Evolutionary conservation across 768 basidiomycete genomes (phyloP).

Genomic region (Jaapia argillacea): DNA sequence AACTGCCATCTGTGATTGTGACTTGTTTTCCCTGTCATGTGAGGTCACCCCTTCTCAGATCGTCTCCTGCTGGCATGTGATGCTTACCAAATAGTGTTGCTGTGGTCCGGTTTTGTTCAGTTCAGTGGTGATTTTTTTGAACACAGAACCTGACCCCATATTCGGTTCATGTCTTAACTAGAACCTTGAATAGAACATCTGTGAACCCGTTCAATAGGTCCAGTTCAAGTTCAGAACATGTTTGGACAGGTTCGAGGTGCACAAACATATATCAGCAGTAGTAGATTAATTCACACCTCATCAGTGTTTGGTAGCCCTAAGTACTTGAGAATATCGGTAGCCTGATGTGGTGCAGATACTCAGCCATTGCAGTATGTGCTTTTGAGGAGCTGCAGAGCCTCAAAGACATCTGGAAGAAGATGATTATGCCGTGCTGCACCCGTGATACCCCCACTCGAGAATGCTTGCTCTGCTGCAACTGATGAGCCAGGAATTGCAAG

Average conservation of each 20-base stretch:
- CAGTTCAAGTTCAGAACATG: neutral
- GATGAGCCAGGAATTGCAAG: slow-evolving; percentile 7
- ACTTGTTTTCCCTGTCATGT: too few species aligned
- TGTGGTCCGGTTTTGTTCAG: neutral
- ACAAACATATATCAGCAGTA: neutral
- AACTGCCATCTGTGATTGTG: too few species aligned
- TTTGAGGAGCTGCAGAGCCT: slow-evolving; percentile 20
- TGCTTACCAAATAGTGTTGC: neutral
- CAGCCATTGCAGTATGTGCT: slow-evolving; percentile 18
- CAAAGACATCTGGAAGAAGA: slow-evolving; percentile 15
- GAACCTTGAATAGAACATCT: neutral
- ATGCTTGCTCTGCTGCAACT: slow-evolving; percentile 16
- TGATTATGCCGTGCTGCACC: slow-evolving; percentile 11
- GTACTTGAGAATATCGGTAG: slow-evolving; percentile 3
- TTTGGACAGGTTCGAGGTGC: neutral
- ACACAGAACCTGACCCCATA: neutral
- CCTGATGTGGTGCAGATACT: slow-evolving; percentile 12
- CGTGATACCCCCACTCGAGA: slow-evolving; percentile 18
- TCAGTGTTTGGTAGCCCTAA: neutral
- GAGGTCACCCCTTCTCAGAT: too few species aligned
- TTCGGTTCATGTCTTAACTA: neutral
- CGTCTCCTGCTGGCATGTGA: too few species aligned
- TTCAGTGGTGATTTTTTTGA: neutral
- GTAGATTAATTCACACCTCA: neutral
- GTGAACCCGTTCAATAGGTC: neutral